phyloP scores from a whole-genome alignment of 2,329 filamentous ascomycete genomes.

The Aspergillus cejpii region DNA sequence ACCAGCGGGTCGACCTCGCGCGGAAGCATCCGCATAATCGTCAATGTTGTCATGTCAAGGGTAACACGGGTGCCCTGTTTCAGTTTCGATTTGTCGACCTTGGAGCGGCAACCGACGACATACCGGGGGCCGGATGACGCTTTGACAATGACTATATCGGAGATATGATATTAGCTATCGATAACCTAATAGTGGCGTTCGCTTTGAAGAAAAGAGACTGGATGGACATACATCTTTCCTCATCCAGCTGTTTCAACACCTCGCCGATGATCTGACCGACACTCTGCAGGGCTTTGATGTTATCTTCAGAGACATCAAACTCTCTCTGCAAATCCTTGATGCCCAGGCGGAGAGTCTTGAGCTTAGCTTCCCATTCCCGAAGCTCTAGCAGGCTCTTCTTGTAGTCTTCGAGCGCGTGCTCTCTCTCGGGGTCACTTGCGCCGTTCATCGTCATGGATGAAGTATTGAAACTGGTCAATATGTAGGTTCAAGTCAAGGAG shows the following conservation, averaged over 20 bases:
- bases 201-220: background rate
- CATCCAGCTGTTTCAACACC: slow-evolving; percentile 96
- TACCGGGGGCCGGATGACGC: slow-evolving; percentile 95
- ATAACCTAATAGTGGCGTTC: background rate
- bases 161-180: slow-evolving; percentile 15
- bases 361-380: slow-evolving; percentile 96
- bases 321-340: slow-evolving; percentile 94
- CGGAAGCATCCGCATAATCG: slow-evolving; percentile 99
- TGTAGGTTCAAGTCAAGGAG: slow-evolving; percentile 1
- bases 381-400: slow-evolving; percentile 83
- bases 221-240: slow-evolving; percentile 78
- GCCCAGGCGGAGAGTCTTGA: slow-evolving; percentile 86
- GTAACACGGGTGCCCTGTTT: slow-evolving; percentile 98
- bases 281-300: slow-evolving; percentile 98
- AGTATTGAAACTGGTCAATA: slow-evolving; percentile 4
- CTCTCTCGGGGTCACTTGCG: slow-evolving; percentile 48
- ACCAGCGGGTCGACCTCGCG: slow-evolving; percentile 97
- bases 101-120: slow-evolving; percentile 95
- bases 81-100: slow-evolving; percentile 93
- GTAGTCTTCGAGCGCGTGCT: slow-evolving; percentile 69
- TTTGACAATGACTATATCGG: slow-evolving; percentile 79
- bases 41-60: slow-evolving; percentile 98
- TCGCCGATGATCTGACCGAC: slow-evolving; percentile 99
- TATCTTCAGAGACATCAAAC: slow-evolving; percentile 95
- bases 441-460: slow-evolving; percentile 32